phyloP scores from a whole-genome alignment of 2,329 filamentous ascomycete species.

The Penicillium sclerotiorum region DNA sequence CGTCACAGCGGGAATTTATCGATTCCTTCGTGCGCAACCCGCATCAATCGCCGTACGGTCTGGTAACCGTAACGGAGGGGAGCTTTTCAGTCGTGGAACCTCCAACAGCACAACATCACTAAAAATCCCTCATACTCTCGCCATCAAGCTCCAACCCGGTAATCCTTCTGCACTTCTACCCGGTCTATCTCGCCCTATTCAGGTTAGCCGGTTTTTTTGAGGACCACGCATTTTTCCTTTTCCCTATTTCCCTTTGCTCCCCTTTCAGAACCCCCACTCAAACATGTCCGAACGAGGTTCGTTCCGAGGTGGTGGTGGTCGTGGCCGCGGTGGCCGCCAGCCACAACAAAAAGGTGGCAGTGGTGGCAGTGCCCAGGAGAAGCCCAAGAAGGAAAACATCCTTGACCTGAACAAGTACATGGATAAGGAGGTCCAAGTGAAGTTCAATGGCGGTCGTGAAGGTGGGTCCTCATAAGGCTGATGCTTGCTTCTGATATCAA shows the following conservation, averaged over 20 bases:
- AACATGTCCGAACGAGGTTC: slow-evolving; percentile 45
- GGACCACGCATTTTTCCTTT: not conserved
- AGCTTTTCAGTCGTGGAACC: not conserved
- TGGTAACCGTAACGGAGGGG: not conserved
- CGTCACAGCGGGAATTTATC: slow-evolving; percentile 16
- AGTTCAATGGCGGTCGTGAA: slow-evolving; percentile 80
- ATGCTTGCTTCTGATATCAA: too few species aligned
- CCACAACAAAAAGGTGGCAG: slow-evolving; percentile 52
- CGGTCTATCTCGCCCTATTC: slow-evolving; percentile 7
- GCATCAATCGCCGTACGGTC: not conserved
- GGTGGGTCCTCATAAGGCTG: slow-evolving; percentile 13
- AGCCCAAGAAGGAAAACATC: slow-evolving; percentile 98
- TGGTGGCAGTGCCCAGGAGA: slow-evolving; percentile 62
- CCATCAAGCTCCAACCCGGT: not conserved
- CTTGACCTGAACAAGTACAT: slow-evolving; percentile 93
- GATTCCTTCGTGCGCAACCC: too few species aligned
- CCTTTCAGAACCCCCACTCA: slow-evolving; percentile 53
- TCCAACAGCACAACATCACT: slow-evolving; percentile 1
- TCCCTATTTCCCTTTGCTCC: slow-evolving; percentile 45
- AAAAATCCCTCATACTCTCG: slow-evolving; percentile 29
- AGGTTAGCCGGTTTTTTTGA: slow-evolving; percentile 8
- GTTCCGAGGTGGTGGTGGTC: slow-evolving; percentile 23
- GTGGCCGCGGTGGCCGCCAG: slow-evolving; percentile 21
- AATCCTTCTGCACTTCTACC: slow-evolving; percentile 9
- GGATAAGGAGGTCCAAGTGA: slow-evolving; percentile 93